Base-by-base conservation (phyloP, 139 green algal genomes). In the Gonium pectorale region DNA sequence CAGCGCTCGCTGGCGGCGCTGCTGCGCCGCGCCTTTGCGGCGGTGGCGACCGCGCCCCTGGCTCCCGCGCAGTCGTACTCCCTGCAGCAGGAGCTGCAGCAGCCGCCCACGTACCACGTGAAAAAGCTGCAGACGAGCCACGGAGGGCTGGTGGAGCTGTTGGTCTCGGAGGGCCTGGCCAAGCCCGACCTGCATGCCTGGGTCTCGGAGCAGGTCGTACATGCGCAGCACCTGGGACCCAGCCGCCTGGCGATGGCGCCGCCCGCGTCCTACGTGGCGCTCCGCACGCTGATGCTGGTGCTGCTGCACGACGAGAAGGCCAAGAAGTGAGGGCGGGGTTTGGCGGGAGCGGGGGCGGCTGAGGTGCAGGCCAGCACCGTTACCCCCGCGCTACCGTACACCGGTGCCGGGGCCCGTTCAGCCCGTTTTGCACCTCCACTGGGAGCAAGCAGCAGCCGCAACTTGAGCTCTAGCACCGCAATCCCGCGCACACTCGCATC, bases 121-220 rank as follows among this genome's bases (percentile, higher is more conserved):
- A n/a, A n/a, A n/a, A n/a, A 41, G 4, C 60, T 11, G 22, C 26
- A 0, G 15, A 46, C 40, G 56, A 41, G 11, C 52, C 26, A 68
- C 38, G 74, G 74, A 38, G 27, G 38, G 56, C 74, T 81, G 56
- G 2, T 81, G 56, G 56, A 69, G 26, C 38, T 81, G 74, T 19
- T 69, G 37, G 5, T 43, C 15, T 9, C 38, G 3, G 74, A 81
- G 56, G 56, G 74, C 27, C 56, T 81, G 3, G 6, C 27, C 22
- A 3, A 22, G 24, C 15, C 13, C 5, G 56, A 69, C 8, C 74
- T 81, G 26, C 6, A 27, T 21, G 26, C 31, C 56, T 81, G 56
- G 56, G 37, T 69, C 4, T n/a, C n/a, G 38, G 38, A 81, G 8
- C 37, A n/a, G 56, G 27, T 80, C 1, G 33, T 54, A 2, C 3